A percentile compares a stretch with the other conserved stretches of the same genome.
Conservation (phyloP, 202 grass and related monocot genomes). For the Dendrocalamus latiflorus region DNA sequence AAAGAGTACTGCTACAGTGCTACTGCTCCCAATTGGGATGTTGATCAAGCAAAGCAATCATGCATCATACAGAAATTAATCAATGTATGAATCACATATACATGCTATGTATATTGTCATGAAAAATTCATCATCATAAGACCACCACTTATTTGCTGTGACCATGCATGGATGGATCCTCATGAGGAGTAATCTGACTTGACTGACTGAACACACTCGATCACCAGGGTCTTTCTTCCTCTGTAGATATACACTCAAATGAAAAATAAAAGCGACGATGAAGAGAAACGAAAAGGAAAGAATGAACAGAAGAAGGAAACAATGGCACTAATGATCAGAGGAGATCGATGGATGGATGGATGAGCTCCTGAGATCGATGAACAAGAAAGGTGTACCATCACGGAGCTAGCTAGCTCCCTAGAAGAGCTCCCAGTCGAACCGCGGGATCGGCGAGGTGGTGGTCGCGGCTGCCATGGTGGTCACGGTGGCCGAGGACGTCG, state of each 20-base stretch:
- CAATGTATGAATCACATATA: slow-evolving; percentile 38
- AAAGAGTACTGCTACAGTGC: background rate
- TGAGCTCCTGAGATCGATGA: slow-evolving; percentile 17
- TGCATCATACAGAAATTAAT: slow-evolving; percentile 3
- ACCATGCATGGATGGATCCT: background rate
- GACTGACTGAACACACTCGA: slow-evolving; percentile 23
- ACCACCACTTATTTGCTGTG: slow-evolving; percentile 38
- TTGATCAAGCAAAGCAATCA: slow-evolving; percentile 29
- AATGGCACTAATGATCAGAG: slow-evolving; percentile 24
- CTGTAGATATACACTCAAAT: slow-evolving; percentile 57
- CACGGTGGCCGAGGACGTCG: slow-evolving; percentile 53
- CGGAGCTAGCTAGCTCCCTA: slow-evolving; percentile 29
- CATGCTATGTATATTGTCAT: slow-evolving; percentile 32
- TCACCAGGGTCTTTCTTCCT: slow-evolving; percentile 34
- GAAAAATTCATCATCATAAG: slow-evolving; percentile 14
- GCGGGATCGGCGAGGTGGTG: slow-evolving; percentile 35
- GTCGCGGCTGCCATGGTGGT: slow-evolving; percentile 34
- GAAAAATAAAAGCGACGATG: background rate
- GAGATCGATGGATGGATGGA: background rate
- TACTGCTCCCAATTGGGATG: background rate
- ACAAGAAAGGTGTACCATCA: slow-evolving; percentile 17
- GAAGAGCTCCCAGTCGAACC: slow-evolving; percentile 95
- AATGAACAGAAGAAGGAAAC: slow-evolving; percentile 52
- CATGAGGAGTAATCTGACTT: background rate
- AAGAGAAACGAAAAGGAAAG: slow-evolving; percentile 18